phyloP scores from a whole-genome alignment of 352 stramenopile genomes.

The Phytophthora litchii region DNA sequence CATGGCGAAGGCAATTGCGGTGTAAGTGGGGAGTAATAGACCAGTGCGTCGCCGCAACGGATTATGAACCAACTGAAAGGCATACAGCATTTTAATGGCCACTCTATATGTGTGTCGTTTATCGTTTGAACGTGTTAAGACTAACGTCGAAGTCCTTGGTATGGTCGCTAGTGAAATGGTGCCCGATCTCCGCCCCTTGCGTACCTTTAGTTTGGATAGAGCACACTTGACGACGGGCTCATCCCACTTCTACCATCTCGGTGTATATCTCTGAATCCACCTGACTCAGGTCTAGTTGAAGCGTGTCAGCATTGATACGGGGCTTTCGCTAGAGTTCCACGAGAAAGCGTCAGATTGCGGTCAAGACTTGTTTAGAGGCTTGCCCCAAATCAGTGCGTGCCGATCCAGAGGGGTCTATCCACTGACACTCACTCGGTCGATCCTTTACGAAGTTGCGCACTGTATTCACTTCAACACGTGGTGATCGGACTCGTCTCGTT shows the following conservation, averaged over 20 bases:
- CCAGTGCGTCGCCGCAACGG: conserved; percentile 9
- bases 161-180: conserved; percentile 16
- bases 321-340: conserved; percentile 1
- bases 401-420: conserved; percentile 22
- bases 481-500: conserved; percentile 26
- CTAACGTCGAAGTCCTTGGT: conserved; percentile 2
- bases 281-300: conserved; percentile 32
- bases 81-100: conserved; percentile 17
- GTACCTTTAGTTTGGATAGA: conserved; percentile 30
- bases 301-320: conserved; percentile 5
- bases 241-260: conserved; percentile 25
- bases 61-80: conserved; percentile 10
- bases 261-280: conserved; percentile 21
- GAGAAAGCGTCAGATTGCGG: conserved; percentile 13
- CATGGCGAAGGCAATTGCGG: conserved; percentile 14
- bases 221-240: conserved; percentile 15
- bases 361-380: conserved; percentile 9
- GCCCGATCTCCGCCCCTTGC: conserved; percentile 21
- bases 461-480: conserved; percentile 18
- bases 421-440: conserved; percentile 14
- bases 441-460: conserved; percentile 32
- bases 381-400: conserved; percentile 28
- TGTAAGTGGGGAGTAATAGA: not conserved
- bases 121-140: conserved; percentile 12
- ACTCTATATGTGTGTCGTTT: conserved; percentile 13